Percentiles rank a stretch among this genome's conserved stretches.
Conservation (phyloP, 495 filamentous ascomycete species). For the Penicillium dipodomyicola region DNA sequence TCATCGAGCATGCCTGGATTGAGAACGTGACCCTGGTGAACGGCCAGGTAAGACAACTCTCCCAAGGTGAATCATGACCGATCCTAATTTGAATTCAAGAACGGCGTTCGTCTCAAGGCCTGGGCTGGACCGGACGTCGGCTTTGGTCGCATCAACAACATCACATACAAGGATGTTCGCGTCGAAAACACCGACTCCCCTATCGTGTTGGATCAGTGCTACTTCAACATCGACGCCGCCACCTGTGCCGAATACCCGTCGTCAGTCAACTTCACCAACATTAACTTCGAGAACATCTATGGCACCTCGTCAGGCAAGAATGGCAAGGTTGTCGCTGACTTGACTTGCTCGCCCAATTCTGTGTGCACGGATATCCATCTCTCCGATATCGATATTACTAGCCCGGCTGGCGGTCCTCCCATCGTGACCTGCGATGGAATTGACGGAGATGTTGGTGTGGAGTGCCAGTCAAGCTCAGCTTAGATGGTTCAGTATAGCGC, state of each 20-base stretch:
- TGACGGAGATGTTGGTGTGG: conserved; percentile 48
- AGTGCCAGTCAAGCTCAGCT: conserved; percentile 29
- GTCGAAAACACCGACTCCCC: conserved; percentile 54
- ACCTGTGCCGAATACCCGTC: conserved; percentile 52
- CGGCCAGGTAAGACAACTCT: conserved; percentile 33
- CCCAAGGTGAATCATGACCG: neutral
- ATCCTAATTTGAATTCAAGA: conserved; percentile 27
- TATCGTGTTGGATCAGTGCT: conserved; percentile 56
- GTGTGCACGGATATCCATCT: conserved; percentile 54
- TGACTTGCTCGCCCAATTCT: conserved; percentile 53
- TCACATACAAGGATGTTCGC: conserved; percentile 57
- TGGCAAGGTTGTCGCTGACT: conserved; percentile 46
- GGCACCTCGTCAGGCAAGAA: conserved; percentile 52
- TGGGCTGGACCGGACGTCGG: conserved; percentile 54
- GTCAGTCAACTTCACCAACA: conserved; percentile 53
- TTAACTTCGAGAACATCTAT: conserved; percentile 54
- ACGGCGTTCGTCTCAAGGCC: conserved; percentile 55
- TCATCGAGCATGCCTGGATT: conserved; percentile 53
- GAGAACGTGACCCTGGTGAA: conserved; percentile 58
- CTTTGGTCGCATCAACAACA: conserved; percentile 57
- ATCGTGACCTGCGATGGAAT: conserved; percentile 54
- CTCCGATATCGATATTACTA: conserved; percentile 49
- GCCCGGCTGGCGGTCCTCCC: conserved; percentile 44
- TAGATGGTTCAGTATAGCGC: neutral
- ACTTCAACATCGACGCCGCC: conserved; percentile 53